These are phyloP conservation scores for Fusarium pseudonygamai DNA, from an alignment of 2,329 filamentous ascomycete species.

Conservation along the genomic window DNA sequence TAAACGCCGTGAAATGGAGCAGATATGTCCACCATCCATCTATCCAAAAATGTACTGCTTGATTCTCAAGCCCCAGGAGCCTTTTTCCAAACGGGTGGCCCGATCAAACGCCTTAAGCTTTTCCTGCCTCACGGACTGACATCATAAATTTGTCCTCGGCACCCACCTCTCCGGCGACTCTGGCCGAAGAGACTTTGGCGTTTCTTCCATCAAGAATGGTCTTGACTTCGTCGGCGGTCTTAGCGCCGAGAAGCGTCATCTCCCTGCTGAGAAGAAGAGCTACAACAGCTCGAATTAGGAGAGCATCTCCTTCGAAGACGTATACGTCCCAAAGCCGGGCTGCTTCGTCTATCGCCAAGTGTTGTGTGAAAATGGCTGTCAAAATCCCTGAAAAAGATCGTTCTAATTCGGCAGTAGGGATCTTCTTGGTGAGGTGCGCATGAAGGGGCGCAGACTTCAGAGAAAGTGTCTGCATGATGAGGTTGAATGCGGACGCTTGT, in stretches of 20 bases:
- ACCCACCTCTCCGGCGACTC: slow-evolving; percentile 53
- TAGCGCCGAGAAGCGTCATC: slow-evolving; percentile 60
- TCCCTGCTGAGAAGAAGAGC: slow-evolving; percentile 69
- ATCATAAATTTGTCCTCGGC: slow-evolving; percentile 58
- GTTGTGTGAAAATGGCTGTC: slow-evolving; percentile 69
- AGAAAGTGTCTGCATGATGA: slow-evolving; percentile 72
- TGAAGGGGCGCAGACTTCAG: slow-evolving; percentile 72
- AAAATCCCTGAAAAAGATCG: slow-evolving; percentile 70
- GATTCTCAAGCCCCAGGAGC: slow-evolving; percentile 12
- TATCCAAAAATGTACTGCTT: slow-evolving; percentile 43
- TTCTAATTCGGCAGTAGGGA: slow-evolving; percentile 58
- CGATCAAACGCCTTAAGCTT: slow-evolving; percentile 37
- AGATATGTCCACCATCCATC: slow-evolving; percentile 40
- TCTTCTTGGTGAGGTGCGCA: slow-evolving; percentile 66
- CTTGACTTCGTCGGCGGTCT: slow-evolving; percentile 56
- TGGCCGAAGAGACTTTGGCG: slow-evolving; percentile 44
- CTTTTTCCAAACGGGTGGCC: slow-evolving; percentile 5
- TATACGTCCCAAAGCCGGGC: slow-evolving; percentile 83
- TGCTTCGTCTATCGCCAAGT: slow-evolving; percentile 74
- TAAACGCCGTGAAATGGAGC: slow-evolving; percentile 41
- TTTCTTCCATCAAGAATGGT: slow-evolving; percentile 48
- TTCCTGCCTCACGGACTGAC: slow-evolving; percentile 49
- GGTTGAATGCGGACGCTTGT: slow-evolving; percentile 73
- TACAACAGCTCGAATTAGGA: slow-evolving; percentile 76
- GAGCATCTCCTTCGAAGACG: slow-evolving; percentile 80